Evolutionary conservation across 2,329 filamentous ascomycete species (phyloP).

Genomic region (Cladosporium sp.): DNA sequence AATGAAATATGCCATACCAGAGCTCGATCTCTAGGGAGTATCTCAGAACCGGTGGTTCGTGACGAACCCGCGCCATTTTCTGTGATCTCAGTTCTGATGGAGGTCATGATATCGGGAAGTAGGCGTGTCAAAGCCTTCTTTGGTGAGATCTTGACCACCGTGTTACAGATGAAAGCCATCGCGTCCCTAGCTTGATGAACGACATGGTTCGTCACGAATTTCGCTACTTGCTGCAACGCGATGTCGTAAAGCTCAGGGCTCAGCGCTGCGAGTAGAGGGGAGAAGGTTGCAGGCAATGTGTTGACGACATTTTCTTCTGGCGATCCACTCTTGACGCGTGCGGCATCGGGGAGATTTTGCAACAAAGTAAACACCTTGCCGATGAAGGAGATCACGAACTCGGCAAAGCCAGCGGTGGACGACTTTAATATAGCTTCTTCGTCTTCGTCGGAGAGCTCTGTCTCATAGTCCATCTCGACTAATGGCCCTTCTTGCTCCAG

Average conservation of each 20-base stretch:
- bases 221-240: constrained; percentile 84
- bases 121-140: constrained; percentile 90
- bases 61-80: constrained; percentile 95
- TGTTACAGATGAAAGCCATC: constrained; percentile 98
- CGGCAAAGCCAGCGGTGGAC: constrained; percentile 88
- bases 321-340: constrained; percentile 81
- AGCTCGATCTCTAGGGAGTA: constrained; percentile 86
- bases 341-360: constrained; percentile 90
- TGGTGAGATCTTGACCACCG: constrained; percentile 91
- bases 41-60: constrained; percentile 87
- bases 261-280: constrained; percentile 83
- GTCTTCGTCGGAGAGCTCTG: constrained; percentile 78
- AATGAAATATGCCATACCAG: constrained; percentile 97
- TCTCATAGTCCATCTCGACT: constrained; percentile 80
- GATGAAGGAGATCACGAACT: constrained; percentile 87
- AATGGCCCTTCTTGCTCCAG: constrained; percentile 87
- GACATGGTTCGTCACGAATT: constrained; percentile 90
- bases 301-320: constrained; percentile 98
- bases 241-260: constrained; percentile 93
- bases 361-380: constrained; percentile 93
- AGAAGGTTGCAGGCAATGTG: constrained; percentile 85
- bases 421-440: constrained; percentile 87
- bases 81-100: constrained; percentile 94
- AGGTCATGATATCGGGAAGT: constrained; percentile 83
- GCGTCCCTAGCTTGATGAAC: constrained; percentile 96